Conservation (phyloP, 495 filamentous ascomycete species). For the Rusavskia elegans region DNA sequence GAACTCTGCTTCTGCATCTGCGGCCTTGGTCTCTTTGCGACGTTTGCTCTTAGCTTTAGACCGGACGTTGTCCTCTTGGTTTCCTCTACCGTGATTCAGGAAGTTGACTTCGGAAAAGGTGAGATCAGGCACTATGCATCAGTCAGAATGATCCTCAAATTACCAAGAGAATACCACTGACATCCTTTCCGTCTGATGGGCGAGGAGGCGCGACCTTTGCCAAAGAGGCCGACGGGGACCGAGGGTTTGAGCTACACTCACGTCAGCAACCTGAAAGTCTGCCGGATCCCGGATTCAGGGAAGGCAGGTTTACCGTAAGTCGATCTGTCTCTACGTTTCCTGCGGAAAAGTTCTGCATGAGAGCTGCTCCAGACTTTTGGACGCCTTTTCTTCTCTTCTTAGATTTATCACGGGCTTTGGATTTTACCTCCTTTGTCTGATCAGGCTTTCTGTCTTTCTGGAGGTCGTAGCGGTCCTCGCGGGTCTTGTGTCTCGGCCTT, state of each 20-base stretch:
- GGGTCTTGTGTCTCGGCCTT: slow-evolving; percentile 44
- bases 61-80: not conserved
- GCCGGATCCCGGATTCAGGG: no score
- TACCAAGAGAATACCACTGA: slow-evolving; percentile 12
- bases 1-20: slow-evolving; percentile 10
- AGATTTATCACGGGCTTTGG: slow-evolving; percentile 14
- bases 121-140: slow-evolving; percentile 39
- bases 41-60: not conserved
- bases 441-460: slow-evolving; percentile 15
- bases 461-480: slow-evolving; percentile 35
- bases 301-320: slow-evolving; percentile 37
- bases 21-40: slow-evolving; percentile 2
- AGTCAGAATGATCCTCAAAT: no score
- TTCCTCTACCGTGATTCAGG: slow-evolving; percentile 25
- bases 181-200: slow-evolving; percentile 31
- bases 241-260: slow-evolving; percentile 32
- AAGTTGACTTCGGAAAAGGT: slow-evolving; percentile 56
- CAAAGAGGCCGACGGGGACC: slow-evolving; percentile 47
- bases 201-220: slow-evolving; percentile 50
- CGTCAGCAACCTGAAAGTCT: not conserved
- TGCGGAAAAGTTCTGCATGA: slow-evolving; percentile 48
- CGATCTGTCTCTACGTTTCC: slow-evolving; percentile 45
- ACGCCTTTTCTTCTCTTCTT: slow-evolving; percentile 26
- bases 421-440: slow-evolving; percentile 17
- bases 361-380: slow-evolving; percentile 25